phyloP scores from a whole-genome alignment of 768 basidiomycete genomes.

The Ephemerocybe angulata region DNA sequence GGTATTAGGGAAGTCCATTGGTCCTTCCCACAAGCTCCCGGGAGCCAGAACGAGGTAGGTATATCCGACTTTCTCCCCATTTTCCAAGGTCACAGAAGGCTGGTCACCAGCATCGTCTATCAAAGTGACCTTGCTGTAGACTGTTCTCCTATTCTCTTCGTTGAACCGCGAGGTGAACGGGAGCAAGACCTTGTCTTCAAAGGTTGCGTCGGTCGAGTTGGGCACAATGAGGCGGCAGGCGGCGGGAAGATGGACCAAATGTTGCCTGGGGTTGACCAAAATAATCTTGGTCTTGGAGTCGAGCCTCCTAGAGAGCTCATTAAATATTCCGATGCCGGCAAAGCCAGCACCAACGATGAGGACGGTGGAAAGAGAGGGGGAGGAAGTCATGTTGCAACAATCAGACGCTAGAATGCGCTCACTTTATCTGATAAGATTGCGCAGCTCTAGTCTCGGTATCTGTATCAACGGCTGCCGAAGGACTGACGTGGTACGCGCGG shows the following conservation, averaged over 20 bases:
- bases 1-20: conserved; percentile 26
- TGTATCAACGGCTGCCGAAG: background rate
- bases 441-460: no score
- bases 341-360: conserved; percentile 55
- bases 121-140: conserved; percentile 29
- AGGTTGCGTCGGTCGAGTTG: conserved; percentile 27
- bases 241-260: conserved; percentile 42
- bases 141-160: conserved; percentile 38
- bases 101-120: conserved; percentile 10
- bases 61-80: conserved; percentile 44
- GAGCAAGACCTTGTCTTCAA: conserved; percentile 33
- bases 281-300: conserved; percentile 38
- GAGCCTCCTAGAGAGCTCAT: conserved; percentile 44
- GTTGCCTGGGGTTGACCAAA: conserved; percentile 47
- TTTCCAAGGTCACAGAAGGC: conserved; percentile 36
- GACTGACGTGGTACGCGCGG: background rate
- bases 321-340: conserved; percentile 40
- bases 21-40: conserved; percentile 45
- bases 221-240: conserved; percentile 43
- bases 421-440: background rate
- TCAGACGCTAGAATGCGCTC: background rate
- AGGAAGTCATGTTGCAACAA: background rate
- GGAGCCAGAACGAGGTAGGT: conserved; percentile 50
- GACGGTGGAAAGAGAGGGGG: conserved; percentile 16
- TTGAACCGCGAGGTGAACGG: conserved; percentile 44